A percentile compares a stretch with the other conserved stretches of the same genome.
These are phyloP conservation scores for Syzygium malaccense DNA, from an alignment of 441 rosid species.

Conservation along the genomic window DNA sequence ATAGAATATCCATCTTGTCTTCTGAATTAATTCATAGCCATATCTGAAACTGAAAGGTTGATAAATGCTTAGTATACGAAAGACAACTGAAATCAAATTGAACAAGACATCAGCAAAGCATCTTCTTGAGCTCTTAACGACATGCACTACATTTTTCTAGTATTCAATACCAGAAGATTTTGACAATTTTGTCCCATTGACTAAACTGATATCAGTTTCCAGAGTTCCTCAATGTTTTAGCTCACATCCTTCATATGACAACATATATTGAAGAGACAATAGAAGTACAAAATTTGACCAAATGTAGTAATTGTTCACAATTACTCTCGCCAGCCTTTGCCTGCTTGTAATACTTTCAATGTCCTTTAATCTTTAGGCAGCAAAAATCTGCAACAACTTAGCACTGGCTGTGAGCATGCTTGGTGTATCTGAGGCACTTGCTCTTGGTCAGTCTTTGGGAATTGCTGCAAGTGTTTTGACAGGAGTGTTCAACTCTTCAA, in stretches of 20 bases:
- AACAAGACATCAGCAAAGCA: not conserved
- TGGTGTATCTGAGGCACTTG: slow-evolving; percentile 91
- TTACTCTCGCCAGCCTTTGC: not conserved
- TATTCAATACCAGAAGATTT: not conserved
- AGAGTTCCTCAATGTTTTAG: not conserved
- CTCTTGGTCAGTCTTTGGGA: slow-evolving; percentile 87
- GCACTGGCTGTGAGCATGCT: slow-evolving; percentile 93
- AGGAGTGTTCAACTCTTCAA: slow-evolving; percentile 75
- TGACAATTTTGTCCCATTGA: not conserved
- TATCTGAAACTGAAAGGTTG: not conserved
- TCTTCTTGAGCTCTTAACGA: not conserved
- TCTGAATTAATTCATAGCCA: not conserved
- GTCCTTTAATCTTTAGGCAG: slow-evolving; percentile 39
- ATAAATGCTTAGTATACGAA: not conserved
- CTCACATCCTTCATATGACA: not conserved
- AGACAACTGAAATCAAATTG: not conserved
- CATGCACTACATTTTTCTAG: not conserved
- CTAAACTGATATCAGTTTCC: not conserved
- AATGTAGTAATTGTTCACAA: not conserved
- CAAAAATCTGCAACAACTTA: slow-evolving; percentile 92
- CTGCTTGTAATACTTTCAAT: not conserved
- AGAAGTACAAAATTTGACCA: not conserved
- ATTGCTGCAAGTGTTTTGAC: slow-evolving; percentile 58
- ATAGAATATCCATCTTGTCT: not conserved
- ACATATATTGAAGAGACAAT: not conserved